A percentile compares a stretch with the other conserved stretches of the same genome.
Conservation (phyloP, 495 filamentous ascomycete species). For the Massariosphaeria phaeospora region DNA sequence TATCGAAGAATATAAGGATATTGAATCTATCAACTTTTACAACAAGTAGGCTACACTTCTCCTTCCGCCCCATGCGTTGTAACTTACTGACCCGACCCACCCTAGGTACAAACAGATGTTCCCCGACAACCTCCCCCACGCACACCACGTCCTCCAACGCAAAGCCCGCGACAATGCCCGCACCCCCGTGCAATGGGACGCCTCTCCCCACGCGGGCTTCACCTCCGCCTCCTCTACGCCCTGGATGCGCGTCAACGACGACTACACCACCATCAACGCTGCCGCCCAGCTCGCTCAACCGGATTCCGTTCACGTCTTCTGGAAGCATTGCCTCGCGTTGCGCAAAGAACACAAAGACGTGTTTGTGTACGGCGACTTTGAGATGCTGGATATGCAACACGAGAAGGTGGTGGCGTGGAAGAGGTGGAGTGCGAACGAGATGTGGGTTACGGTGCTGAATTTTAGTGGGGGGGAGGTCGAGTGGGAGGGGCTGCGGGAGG, state of each 20-base stretch:
- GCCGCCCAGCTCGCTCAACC: constrained; percentile 28
- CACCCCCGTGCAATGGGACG: constrained; percentile 42
- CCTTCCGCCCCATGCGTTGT: background rate
- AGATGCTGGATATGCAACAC: constrained; percentile 38
- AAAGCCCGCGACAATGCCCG: constrained; percentile 42
- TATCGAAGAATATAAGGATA: constrained; percentile 50
- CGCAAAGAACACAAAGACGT: constrained; percentile 43
- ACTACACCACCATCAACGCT: constrained; percentile 39
- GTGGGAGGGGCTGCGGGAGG: constrained; percentile 38
- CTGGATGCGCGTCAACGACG: constrained; percentile 43
- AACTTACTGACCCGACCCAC: background rate
- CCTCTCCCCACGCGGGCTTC: constrained; percentile 37
- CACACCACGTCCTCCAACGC: constrained; percentile 30
- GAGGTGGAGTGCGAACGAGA: constrained; percentile 33
- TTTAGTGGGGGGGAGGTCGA: constrained; percentile 40
- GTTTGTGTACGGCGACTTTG: constrained; percentile 47
- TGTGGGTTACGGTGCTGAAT: constrained; percentile 44
- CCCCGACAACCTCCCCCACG: constrained; percentile 28
- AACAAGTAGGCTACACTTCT: constrained; percentile 35
- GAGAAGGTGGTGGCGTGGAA: constrained; percentile 43
- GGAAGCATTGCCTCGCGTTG: constrained; percentile 41
- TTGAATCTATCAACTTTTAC: constrained; percentile 51
- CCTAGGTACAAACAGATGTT: constrained; percentile 27
- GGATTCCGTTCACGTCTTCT: constrained; percentile 44
- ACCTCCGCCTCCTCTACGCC: constrained; percentile 32